Percentiles rank a stretch among this genome's conserved stretches.
Conservation (phyloP, 2,329 filamentous ascomycete genomes). For the Purpureocillium takamizusanense region DNA sequence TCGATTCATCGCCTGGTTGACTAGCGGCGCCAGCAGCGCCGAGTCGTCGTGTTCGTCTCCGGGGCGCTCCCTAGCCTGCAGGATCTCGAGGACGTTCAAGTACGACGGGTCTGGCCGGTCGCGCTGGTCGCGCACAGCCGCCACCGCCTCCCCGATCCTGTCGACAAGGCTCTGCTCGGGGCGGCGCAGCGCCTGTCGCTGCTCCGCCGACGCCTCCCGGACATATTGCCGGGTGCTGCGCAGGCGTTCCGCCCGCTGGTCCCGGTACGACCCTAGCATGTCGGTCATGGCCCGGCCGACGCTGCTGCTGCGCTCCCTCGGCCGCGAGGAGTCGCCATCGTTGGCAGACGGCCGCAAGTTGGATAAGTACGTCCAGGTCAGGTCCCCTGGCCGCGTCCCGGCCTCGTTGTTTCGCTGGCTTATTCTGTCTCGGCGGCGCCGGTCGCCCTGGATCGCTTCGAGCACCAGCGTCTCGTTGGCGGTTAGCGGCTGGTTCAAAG, state of each 20-base stretch:
- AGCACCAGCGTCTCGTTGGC: slow-evolving; percentile 46
- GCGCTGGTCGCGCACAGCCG: slow-evolving; percentile 24
- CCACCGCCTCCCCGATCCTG: slow-evolving; percentile 24
- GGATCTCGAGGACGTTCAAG: slow-evolving; percentile 26
- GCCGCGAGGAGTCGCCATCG: slow-evolving; percentile 16
- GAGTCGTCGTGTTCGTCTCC: slow-evolving; percentile 25
- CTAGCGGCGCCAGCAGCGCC: slow-evolving; percentile 25
- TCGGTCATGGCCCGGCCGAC: slow-evolving; percentile 29
- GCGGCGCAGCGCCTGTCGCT: slow-evolving; percentile 8
- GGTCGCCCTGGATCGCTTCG: slow-evolving; percentile 45
- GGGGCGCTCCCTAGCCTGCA: slow-evolving; percentile 23
- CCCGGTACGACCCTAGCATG: slow-evolving; percentile 26
- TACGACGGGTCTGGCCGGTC: slow-evolving; percentile 26
- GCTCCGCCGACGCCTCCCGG: slow-evolving; percentile 13
- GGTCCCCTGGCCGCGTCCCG: slow-evolving; percentile 8
- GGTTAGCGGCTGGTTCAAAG: slow-evolving; percentile 41
- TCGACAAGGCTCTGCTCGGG: slow-evolving; percentile 24
- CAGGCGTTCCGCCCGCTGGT: slow-evolving; percentile 25
- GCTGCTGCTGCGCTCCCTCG: slow-evolving; percentile 24
- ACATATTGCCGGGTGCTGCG: slow-evolving; percentile 22
- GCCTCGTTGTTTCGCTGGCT: slow-evolving; percentile 16
- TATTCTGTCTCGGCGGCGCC: slow-evolving; percentile 38
- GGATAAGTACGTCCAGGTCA: slow-evolving; percentile 10
- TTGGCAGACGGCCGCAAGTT: slow-evolving; percentile 9
- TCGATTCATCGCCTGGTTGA: slow-evolving; percentile 26